Evolutionary conservation across 169 alveolate genomes (phyloP).

Genomic region (Plasmodium gonderi): DNA sequence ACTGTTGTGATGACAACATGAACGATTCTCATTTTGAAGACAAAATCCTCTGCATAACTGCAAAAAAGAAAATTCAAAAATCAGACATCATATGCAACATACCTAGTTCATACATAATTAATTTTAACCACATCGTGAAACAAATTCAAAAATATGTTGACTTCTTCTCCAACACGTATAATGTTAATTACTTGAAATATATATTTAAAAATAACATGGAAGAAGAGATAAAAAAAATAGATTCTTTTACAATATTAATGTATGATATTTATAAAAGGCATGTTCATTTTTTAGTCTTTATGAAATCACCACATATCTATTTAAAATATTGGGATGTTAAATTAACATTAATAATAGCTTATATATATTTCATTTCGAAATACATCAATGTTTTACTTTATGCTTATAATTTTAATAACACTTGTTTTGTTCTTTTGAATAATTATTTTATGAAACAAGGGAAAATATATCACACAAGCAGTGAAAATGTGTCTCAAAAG

Average conservation of each 20-base stretch:
- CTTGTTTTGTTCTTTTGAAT: slow-evolving; percentile 14
- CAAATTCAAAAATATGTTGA: slow-evolving; percentile 36
- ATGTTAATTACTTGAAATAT: slow-evolving; percentile 59
- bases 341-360: slow-evolving; percentile 50
- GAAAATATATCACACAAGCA: not conserved
- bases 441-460: not conserved
- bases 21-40: not conserved
- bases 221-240: slow-evolving; percentile 28
- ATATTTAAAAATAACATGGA: slow-evolving; percentile 63
- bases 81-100: slow-evolving; percentile 21
- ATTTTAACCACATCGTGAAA: slow-evolving; percentile 29
- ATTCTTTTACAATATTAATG: slow-evolving; percentile 18
- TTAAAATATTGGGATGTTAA: slow-evolving; percentile 72
- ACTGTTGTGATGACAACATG: not conserved
- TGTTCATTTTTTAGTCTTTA: slow-evolving; percentile 15
- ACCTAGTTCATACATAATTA: slow-evolving; percentile 37
- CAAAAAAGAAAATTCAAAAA: slow-evolving; percentile 32
- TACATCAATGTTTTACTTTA: slow-evolving; percentile 40
- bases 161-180: slow-evolving; percentile 10
- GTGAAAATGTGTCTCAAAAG: not conserved
- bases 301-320: slow-evolving; percentile 57
- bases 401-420: slow-evolving; percentile 47
- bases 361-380: slow-evolving; percentile 56
- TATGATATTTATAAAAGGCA: slow-evolving; percentile 67
- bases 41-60: slow-evolving; percentile 25